These are phyloP conservation scores for Gryganskiella cystojenkinii DNA, from an alignment of 192 early-diverging fungal species.

Conservation along the genomic window DNA sequence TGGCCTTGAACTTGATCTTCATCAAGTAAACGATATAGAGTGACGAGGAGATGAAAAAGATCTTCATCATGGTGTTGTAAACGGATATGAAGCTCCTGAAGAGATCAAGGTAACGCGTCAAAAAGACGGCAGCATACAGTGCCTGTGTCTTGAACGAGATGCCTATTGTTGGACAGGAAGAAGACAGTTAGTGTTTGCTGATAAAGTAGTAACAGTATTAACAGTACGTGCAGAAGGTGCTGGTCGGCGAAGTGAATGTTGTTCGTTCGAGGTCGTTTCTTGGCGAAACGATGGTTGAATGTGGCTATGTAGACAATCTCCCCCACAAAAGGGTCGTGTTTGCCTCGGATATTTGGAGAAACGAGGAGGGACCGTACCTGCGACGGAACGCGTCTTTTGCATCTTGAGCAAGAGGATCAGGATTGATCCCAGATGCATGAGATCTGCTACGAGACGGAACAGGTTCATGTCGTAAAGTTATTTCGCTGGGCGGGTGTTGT, in stretches of 20 bases:
- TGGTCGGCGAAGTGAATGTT: no score
- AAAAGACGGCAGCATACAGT: slow-evolving; percentile 91
- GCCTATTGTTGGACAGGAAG: no score
- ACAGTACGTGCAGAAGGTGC: no score
- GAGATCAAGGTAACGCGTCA: slow-evolving; percentile 95
- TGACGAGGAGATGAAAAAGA: slow-evolving; percentile 91
- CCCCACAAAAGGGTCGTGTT: no score
- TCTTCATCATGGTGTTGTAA: slow-evolving; percentile 96
- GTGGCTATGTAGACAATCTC: no score
- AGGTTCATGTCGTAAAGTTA: slow-evolving; percentile 79
- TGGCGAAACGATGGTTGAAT: no score
- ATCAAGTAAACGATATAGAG: slow-evolving; percentile 94
- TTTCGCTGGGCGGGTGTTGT: slow-evolving; percentile 1
- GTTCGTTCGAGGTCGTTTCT: no score
- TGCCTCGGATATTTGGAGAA: no score
- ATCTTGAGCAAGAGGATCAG: slow-evolving; percentile 95
- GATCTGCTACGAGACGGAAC: slow-evolving; percentile 90
- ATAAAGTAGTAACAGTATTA: no score
- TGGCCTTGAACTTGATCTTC: slow-evolving; percentile 84
- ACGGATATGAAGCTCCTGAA: slow-evolving; percentile 77
- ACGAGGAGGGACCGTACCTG: slow-evolving; percentile 63
- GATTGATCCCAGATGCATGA: slow-evolving; percentile 96
- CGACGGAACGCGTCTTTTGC: slow-evolving; percentile 85
- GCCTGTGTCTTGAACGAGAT: slow-evolving; percentile 98
- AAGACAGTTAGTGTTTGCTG: no score